Percentiles rank a stretch among this genome's conserved stretches.
These are phyloP conservation scores for Chiua sp. DNA, from an alignment of 1,284 basidiomycete species.

Conservation along the genomic window DNA sequence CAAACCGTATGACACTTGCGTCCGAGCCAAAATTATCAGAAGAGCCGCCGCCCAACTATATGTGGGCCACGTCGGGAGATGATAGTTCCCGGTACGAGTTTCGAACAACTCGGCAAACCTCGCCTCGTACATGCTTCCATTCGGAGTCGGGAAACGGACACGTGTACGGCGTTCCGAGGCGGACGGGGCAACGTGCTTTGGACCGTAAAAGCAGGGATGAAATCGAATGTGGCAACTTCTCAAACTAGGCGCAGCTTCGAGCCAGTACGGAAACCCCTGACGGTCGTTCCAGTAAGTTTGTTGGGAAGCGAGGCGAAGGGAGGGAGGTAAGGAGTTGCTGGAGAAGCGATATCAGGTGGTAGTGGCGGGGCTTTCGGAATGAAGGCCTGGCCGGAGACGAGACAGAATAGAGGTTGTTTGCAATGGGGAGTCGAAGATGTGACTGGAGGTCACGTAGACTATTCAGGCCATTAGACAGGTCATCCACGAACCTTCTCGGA, in stretches of 20 bases:
- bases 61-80: constrained; percentile 43
- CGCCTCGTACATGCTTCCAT: constrained; percentile 54
- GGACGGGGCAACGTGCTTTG: constrained; percentile 30
- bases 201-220: constrained; percentile 1
- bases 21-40: constrained; percentile 43
- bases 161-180: constrained; percentile 46
- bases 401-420: constrained; percentile 63
- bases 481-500: constrained; percentile 62
- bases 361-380: constrained; percentile 34
- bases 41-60: constrained; percentile 60
- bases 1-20: constrained; percentile 23
- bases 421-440: constrained; percentile 60
- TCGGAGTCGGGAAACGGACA: constrained; percentile 53
- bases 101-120: constrained; percentile 64
- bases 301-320: constrained; percentile 74
- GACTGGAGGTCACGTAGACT: constrained; percentile 75
- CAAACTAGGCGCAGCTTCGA: constrained; percentile 49
- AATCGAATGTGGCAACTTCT: constrained; percentile 42
- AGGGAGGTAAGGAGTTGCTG: constrained; percentile 59
- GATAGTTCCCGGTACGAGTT: constrained; percentile 68
- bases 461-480: neutral
- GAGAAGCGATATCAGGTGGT: constrained; percentile 52
- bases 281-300: constrained; percentile 41
- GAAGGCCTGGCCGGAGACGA: constrained; percentile 58
- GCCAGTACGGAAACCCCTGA: constrained; percentile 55